Conservation (phyloP, 2,329 filamentous ascomycete genomes). For the Colletotrichum paranaense region DNA sequence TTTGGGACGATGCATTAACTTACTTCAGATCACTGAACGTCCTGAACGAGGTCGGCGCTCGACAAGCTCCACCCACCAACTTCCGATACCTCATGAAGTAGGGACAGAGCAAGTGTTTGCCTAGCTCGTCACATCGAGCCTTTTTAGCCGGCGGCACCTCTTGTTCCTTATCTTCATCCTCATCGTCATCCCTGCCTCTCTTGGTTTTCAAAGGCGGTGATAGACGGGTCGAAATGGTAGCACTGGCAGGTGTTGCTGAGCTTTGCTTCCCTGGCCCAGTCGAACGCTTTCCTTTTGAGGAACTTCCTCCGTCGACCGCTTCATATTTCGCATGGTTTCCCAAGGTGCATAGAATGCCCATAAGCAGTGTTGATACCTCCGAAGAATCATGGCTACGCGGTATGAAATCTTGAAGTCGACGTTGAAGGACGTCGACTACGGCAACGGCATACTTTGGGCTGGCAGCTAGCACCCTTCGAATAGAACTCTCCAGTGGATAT, state of each 20-base stretch:
- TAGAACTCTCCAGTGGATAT: neutral
- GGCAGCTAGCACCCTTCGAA: neutral
- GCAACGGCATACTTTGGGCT: neutral
- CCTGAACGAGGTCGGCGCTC: neutral
- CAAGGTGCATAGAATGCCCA: neutral
- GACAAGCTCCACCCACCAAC: neutral
- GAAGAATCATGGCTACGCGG: neutral
- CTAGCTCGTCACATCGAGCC: neutral
- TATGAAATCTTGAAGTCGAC: neutral
- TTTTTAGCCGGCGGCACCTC: neutral
- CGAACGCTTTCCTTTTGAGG: neutral
- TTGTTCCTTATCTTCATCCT: neutral
- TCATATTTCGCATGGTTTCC: neutral
- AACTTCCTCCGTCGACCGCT: neutral
- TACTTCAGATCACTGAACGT: neutral
- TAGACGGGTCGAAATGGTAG: neutral
- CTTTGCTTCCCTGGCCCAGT: neutral
- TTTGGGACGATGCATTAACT: no score
- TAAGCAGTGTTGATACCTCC: neutral
- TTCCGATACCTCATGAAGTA: neutral
- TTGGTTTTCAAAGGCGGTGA: neutral
- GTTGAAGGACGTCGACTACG: neutral
- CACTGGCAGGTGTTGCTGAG: neutral
- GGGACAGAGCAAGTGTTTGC: neutral
- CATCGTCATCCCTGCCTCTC: neutral